These are phyloP conservation scores for Isabelozyma gotoi DNA, from an alignment of 805 yeast genomes.

Conservation along the genomic window DNA sequence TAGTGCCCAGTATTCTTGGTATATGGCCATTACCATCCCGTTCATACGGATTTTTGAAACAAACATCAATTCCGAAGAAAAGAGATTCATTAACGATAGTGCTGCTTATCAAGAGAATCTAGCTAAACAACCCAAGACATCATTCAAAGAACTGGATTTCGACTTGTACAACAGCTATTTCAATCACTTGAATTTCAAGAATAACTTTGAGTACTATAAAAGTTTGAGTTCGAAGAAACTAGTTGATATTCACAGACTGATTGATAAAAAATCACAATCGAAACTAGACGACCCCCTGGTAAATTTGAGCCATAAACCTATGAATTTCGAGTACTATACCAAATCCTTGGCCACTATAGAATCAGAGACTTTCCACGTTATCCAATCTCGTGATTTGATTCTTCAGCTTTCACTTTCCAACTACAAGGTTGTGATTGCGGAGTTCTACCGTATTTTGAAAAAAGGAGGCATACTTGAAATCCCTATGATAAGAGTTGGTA, in stretches of 20 bases:
- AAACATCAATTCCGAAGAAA: conserved; percentile 27
- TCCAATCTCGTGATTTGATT: conserved; percentile 37
- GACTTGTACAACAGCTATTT: conserved; percentile 19
- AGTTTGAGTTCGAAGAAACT: conserved; percentile 14
- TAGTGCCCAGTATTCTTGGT: conserved; percentile 39
- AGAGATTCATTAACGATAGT: conserved; percentile 13
- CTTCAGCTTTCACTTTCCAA: conserved; percentile 29
- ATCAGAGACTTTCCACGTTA: conserved; percentile 30
- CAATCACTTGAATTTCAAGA: conserved; percentile 16
- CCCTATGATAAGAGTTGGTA: conserved; percentile 21
- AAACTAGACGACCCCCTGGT: conserved; percentile 17
- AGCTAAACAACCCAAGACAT: conserved; percentile 8
- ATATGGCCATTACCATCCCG: conserved; percentile 33
- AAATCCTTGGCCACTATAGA: conserved; percentile 23
- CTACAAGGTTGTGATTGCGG: conserved; percentile 21
- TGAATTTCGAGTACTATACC: conserved; percentile 29
- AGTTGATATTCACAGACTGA: conserved; percentile 14
- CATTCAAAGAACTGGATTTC: conserved; percentile 22
- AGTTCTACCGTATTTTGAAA: conserved; percentile 36
- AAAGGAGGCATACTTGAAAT: conserved; percentile 35
- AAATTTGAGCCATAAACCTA: conserved; percentile 23
- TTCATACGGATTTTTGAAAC: conserved; percentile 36
- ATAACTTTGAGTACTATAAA: conserved; percentile 15
- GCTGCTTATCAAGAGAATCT: conserved; percentile 10
- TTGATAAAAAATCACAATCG: conserved; percentile 16